Percentiles rank a stretch among this genome's conserved stretches.
Conservation (phyloP, 352 stramenopile species). For the Phytophthora cactorum region DNA sequence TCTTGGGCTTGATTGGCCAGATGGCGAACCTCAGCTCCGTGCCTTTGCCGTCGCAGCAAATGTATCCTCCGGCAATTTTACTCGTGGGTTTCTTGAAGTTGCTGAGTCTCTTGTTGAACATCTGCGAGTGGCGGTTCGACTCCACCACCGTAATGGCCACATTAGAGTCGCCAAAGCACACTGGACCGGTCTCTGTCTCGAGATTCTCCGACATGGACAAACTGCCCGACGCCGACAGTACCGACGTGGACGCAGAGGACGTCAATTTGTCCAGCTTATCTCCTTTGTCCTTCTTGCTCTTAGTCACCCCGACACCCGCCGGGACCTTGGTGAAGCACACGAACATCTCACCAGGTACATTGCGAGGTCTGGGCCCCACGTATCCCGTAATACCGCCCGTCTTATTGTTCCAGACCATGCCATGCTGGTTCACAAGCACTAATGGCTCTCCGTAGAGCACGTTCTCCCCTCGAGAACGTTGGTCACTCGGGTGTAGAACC, state of each 20-base stretch:
- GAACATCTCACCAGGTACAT: conserved; percentile 79
- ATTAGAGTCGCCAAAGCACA: conserved; percentile 76
- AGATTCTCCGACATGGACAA: conserved; percentile 23
- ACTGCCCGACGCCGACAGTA: conserved; percentile 28
- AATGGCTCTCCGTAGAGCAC: conserved; percentile 80
- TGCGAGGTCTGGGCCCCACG: conserved; percentile 69
- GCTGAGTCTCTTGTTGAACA: conserved; percentile 86
- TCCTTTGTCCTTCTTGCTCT: conserved; percentile 35
- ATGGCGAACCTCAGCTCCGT: conserved; percentile 73
- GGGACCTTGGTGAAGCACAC: conserved; percentile 61
- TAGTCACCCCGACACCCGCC: conserved; percentile 20
- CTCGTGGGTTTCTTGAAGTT: conserved; percentile 91
- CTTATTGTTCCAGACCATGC: conserved; percentile 91
- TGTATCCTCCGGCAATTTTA: conserved; percentile 80
- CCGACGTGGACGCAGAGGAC: conserved; percentile 23
- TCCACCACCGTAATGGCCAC: conserved; percentile 79
- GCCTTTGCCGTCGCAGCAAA: conserved; percentile 89
- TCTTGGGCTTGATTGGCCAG: conserved; percentile 60
- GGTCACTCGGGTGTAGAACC: conserved; percentile 68
- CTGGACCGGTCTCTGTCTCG: conserved; percentile 26
- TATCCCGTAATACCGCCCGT: conserved; percentile 88
- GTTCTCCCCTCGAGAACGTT: conserved; percentile 45
- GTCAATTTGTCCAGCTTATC: conserved; percentile 26
- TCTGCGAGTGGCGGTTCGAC: conserved; percentile 83
- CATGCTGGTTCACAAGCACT: conserved; percentile 86